phyloP scores from a whole-genome alignment of 331 rosid species.

The Quercus lobata region DNA sequence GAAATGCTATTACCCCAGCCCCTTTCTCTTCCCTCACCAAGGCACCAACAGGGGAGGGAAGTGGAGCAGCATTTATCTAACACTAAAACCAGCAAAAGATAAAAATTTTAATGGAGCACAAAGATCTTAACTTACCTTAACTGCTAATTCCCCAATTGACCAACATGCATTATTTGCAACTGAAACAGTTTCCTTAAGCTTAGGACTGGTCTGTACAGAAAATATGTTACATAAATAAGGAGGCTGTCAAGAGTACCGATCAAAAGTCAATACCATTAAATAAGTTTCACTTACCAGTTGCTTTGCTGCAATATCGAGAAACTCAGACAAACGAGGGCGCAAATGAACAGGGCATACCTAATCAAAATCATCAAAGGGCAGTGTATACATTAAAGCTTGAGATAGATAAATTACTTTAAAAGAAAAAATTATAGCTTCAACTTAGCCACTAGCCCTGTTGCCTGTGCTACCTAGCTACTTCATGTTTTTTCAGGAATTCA shows the following conservation, averaged over 20 bases:
- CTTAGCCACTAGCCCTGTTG: neutral
- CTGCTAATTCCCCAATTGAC: conserved; percentile 97
- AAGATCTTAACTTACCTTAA: conserved; percentile 64
- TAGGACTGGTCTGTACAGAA: conserved; percentile 63
- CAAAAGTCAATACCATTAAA: conserved; percentile 1
- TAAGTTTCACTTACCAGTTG: conserved; percentile 71
- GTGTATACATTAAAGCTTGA: neutral
- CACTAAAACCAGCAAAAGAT: neutral
- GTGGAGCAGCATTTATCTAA: neutral
- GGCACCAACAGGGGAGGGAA: neutral
- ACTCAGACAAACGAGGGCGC: conserved; percentile 76
- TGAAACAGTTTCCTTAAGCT: conserved; percentile 75
- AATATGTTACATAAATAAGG: conserved; percentile 19
- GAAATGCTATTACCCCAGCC: neutral
- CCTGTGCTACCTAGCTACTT: conserved; percentile 1
- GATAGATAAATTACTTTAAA: neutral
- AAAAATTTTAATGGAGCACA: neutral
- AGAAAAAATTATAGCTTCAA: neutral
- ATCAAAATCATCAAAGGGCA: conserved; percentile 18
- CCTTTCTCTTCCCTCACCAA: too few relatives aligned
- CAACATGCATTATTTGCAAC: conserved; percentile 99
- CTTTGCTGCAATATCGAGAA: conserved; percentile 82
- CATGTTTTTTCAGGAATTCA: neutral
- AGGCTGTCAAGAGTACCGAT: conserved; percentile 9
- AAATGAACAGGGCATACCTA: conserved; percentile 87